Percentiles rank a stretch among this genome's conserved stretches.
These are phyloP conservation scores for Scutellaria minor DNA, from an alignment of 257 asterid species.

Conservation along the genomic window DNA sequence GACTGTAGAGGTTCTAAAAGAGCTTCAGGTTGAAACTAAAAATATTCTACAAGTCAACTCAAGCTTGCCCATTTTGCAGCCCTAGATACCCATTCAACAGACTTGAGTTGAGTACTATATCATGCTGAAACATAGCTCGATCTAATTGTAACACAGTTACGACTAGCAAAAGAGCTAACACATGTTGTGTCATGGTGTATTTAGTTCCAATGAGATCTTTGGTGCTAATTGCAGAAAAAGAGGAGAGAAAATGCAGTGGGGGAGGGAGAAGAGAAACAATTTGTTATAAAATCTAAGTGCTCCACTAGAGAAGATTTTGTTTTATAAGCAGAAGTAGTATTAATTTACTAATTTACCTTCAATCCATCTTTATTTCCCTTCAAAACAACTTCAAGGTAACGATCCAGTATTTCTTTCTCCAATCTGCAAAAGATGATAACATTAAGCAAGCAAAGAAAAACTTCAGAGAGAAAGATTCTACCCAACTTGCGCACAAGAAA, in stretches of 20 bases:
- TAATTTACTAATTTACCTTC: conserved; percentile 70
- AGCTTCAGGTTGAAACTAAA: too few relatives aligned
- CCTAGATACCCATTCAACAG: background rate
- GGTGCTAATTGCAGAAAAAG: background rate
- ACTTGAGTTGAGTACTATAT: background rate
- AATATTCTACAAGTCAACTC: too few relatives aligned
- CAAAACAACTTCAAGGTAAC: conserved; percentile 91
- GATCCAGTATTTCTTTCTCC: conserved; percentile 96
- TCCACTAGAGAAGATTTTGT: background rate
- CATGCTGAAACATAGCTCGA: background rate
- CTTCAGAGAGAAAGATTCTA: conserved; percentile 25
- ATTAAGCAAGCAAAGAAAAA: conserved; percentile 27
- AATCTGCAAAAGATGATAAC: conserved; percentile 49
- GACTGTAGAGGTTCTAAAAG: too few relatives aligned
- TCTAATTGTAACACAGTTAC: background rate
- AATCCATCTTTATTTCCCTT: conserved; percentile 96
- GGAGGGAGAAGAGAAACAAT: conserved; percentile 11
- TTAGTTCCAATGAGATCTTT: background rate
- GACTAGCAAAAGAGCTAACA: background rate
- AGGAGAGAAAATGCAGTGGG: background rate
- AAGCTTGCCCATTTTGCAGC: background rate
- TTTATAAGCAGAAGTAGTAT: conserved; percentile 15
- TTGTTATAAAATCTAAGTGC: conserved; percentile 10
- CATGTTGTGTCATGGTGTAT: background rate
- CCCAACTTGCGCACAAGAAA: conserved; percentile 6